Evolutionary conservation across 371 early-diverging fungal species (phyloP), one percentile per base, ranked within the genome.

Genomic region (Mucor velutinosus): DNA sequence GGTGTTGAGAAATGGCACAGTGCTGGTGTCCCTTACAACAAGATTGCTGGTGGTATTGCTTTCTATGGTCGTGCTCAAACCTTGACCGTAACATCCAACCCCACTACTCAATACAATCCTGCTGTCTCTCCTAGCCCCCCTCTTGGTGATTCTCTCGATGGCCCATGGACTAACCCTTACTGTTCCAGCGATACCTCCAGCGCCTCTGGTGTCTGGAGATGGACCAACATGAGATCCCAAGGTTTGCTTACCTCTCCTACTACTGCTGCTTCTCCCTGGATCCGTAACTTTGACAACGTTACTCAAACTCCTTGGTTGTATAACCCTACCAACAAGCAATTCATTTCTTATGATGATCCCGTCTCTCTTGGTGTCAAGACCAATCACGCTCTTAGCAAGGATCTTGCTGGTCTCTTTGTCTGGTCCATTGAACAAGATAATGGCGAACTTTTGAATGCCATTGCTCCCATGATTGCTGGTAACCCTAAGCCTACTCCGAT

Each of bases 221-320:
- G 82, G 76, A 78, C 79, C 60, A 82, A 90, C 67, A 64, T 93
- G 70, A 81, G 91, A 30, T 85, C 83, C 17, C 83, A 88, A 78
- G 86, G 90, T 2, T 61, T 92, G 8, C 70, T 90, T 43, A 79
- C 77, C 0, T 70, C 73, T 3, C 72, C 83, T 3, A 85, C 86
- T 3, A 82, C 81, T 23, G 85, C 86, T 19, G 76, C 72, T 8
- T 77, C 86, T 8, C 84, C 86, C 17, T 92, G 92, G 92, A 64
- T 88, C 25, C 84, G 90, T 25, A 66, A 81, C 64, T 90, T 84
- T 80, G 92, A 91, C 32, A 69, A 79, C 1, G 69, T 67, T 23
- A 81, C 87, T 3, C 74, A 78, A 37, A 90, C 91, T 4, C 90
- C 90, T 7, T 91, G 91, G 91, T 73, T 91, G 55, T 89, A 86